Conservation (phyloP, 805 yeast genomes). For the Yamadazyma philogaea region DNA sequence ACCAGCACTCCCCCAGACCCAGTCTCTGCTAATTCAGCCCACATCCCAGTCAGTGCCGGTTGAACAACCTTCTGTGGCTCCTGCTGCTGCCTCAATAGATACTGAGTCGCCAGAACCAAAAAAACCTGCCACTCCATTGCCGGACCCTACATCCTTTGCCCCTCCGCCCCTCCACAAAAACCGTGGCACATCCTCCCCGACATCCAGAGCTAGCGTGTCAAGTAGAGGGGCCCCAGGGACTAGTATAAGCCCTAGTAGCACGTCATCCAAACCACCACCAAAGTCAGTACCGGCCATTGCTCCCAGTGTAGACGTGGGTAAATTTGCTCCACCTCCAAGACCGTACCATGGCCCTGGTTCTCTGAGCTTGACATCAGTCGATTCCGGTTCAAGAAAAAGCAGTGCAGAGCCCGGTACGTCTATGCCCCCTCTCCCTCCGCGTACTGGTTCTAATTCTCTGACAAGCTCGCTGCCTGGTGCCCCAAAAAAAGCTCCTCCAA, state of each 20-base stretch:
- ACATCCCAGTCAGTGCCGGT: not conserved
- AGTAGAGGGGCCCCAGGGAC: not conserved
- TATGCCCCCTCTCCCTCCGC: constrained; percentile 12
- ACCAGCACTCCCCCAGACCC: too few relatives aligned
- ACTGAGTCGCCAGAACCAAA: not conserved
- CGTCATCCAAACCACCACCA: not conserved
- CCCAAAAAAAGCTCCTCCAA: constrained; percentile 35
- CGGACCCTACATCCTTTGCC: constrained; percentile 36
- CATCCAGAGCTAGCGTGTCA: not conserved
- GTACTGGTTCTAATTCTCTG: constrained; percentile 9
- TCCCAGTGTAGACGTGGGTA: constrained; percentile 24
- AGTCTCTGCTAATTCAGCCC: constrained; percentile 10
- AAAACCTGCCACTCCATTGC: constrained; percentile 23
- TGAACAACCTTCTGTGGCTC: not conserved
- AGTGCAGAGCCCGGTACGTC: constrained; percentile 3
- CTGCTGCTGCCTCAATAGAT: not conserved
- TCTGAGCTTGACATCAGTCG: not conserved
- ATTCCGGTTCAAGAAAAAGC: not conserved
- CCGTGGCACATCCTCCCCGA: constrained; percentile 16
- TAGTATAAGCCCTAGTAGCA: not conserved
- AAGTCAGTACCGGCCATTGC: constrained; percentile 13
- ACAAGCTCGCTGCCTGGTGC: constrained; percentile 3
- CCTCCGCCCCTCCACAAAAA: constrained; percentile 41
- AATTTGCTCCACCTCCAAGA: constrained; percentile 25
- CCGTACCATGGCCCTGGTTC: constrained; percentile 10